A percentile compares a stretch with the other conserved stretches of the same genome.
Evolutionary conservation across 306 rosid species (phyloP).

Genomic region (Albizia julibrissin): DNA sequence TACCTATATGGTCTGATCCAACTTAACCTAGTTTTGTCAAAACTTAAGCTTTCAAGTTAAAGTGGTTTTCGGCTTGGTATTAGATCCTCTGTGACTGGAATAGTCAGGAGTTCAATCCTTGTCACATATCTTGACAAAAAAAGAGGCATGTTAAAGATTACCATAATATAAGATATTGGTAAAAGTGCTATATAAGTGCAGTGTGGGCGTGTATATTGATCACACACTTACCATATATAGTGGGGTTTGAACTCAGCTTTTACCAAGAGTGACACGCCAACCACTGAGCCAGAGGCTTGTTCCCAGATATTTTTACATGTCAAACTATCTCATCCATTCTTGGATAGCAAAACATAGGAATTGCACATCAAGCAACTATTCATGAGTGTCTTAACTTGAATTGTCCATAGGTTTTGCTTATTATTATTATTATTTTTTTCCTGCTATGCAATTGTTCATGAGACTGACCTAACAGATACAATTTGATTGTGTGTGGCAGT

Average conservation of each 20-base stretch:
- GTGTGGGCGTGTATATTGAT: too few relatives aligned
- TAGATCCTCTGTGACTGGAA: neutral
- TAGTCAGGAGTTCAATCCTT: neutral
- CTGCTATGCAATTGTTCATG: neutral
- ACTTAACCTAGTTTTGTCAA: neutral
- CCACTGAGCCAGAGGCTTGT: neutral
- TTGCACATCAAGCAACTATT: neutral
- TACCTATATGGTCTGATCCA: too few relatives aligned
- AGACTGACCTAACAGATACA: constrained; percentile 17
- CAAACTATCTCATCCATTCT: neutral
- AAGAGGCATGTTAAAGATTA: neutral
- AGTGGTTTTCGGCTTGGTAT: neutral
- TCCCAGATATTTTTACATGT: neutral
- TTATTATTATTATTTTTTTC: neutral
- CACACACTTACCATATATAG: too few relatives aligned
- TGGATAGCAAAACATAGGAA: neutral
- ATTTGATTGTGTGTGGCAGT: constrained; percentile 56
- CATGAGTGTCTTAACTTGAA: neutral
- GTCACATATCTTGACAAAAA: neutral
- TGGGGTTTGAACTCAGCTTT: neutral
- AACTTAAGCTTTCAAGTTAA: neutral
- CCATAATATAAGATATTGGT: neutral
- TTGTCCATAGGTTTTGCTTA: neutral
- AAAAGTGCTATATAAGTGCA: neutral
- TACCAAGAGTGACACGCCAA: neutral